Conservation (phyloP, 257 asterid species). For the Scutellaria baicalensis region DNA sequence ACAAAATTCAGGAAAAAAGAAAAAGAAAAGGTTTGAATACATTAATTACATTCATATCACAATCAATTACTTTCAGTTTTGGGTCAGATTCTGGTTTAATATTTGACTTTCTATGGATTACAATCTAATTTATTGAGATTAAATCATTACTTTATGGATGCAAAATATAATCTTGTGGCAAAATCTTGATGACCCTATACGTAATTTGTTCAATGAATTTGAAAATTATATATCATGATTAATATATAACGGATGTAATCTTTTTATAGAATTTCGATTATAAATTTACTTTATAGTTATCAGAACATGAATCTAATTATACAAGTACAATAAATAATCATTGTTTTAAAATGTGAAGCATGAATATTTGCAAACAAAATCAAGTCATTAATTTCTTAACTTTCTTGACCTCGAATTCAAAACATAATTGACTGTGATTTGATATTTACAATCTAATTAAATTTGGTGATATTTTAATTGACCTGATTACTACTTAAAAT, state of each 20-base stretch:
- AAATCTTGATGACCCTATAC: not conserved
- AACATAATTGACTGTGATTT: not conserved
- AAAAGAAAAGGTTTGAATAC: too few species aligned
- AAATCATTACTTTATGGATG: not conserved
- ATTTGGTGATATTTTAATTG: not conserved
- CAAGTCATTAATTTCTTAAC: not conserved
- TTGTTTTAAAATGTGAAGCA: not conserved
- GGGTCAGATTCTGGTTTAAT: not conserved
- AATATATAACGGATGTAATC: not conserved
- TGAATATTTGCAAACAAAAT: not conserved
- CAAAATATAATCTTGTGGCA: not conserved
- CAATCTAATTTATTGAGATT: not conserved
- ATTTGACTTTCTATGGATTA: not conserved
- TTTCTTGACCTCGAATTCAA: not conserved
- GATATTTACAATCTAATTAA: not conserved
- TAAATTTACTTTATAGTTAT: not conserved
- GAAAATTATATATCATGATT: not conserved
- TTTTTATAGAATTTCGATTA: not conserved
- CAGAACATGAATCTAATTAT: not conserved
- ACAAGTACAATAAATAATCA: too few species aligned
- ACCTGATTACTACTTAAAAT: too few species aligned
- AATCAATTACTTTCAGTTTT: not conserved
- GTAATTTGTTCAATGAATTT: not conserved
- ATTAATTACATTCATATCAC: not conserved
- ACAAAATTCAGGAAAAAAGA: not conserved